Evolutionary conservation across 371 early-diverging fungal genomes (phyloP).

Genomic region (Mortierella sp.): DNA sequence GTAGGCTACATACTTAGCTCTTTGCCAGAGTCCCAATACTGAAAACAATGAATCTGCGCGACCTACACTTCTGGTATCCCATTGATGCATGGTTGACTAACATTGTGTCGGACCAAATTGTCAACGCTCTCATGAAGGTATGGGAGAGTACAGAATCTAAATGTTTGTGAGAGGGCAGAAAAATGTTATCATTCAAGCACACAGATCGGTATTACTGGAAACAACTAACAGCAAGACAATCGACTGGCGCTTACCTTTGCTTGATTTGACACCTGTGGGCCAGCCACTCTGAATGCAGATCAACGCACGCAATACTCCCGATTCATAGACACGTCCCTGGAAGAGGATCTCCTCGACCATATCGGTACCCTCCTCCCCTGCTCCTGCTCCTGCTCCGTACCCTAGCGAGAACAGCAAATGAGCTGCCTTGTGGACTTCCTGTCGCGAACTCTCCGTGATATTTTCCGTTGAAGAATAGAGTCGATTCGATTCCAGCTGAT

Average conservation of each 20-base stretch:
- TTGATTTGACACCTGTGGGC: slow-evolving; percentile 25
- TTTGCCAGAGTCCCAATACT: background rate
- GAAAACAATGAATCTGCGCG: background rate
- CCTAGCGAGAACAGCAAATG: slow-evolving; percentile 27
- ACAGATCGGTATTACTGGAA: background rate
- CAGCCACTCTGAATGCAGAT: slow-evolving; percentile 53
- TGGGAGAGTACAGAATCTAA: slow-evolving; percentile 29
- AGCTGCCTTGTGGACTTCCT: slow-evolving; percentile 26
- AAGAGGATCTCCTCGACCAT: slow-evolving; percentile 24
- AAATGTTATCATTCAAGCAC: background rate
- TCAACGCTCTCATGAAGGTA: slow-evolving; percentile 27
- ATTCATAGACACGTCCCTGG: slow-evolving; percentile 32
- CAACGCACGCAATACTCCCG: slow-evolving; percentile 29
- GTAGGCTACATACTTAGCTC: background rate
- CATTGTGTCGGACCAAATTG: slow-evolving; percentile 50
- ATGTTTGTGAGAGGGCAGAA: background rate
- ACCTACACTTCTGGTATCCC: slow-evolving; percentile 51
- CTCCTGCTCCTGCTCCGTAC: slow-evolving; percentile 20
- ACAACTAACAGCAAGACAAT: too few species aligned
- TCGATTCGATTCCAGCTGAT: slow-evolving; percentile 16
- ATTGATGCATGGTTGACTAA: slow-evolving; percentile 39
- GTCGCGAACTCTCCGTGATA: slow-evolving; percentile 3
- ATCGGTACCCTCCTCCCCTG: slow-evolving; percentile 2
- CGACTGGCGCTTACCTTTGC: slow-evolving; percentile 17
- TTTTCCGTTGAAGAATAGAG: background rate